phyloP scores from a whole-genome alignment of 768 basidiomycete genomes.

The Auriscalpium orientale region DNA sequence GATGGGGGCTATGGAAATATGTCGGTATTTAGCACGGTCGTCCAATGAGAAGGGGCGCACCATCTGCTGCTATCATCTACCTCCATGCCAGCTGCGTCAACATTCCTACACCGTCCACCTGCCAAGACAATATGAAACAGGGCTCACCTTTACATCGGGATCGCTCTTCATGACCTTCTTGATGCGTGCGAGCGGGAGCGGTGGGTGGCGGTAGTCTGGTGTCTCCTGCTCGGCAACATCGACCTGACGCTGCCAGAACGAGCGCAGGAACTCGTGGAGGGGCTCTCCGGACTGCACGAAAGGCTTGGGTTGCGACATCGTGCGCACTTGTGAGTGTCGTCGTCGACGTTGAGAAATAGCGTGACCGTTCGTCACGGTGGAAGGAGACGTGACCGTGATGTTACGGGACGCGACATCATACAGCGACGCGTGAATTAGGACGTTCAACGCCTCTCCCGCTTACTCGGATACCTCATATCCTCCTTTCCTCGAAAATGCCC shows the following conservation, averaged over 20 bases:
- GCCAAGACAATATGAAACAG: neutral
- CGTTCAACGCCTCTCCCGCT: neutral
- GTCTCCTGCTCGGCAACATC: slow-evolving; percentile 83
- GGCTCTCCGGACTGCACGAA: slow-evolving; percentile 80
- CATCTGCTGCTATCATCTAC: slow-evolving; percentile 98
- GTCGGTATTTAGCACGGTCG: neutral
- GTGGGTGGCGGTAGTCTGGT: slow-evolving; percentile 81
- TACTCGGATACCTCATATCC: neutral
- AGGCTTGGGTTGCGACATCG: slow-evolving; percentile 29
- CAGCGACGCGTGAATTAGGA: neutral
- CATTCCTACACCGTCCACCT: neutral
- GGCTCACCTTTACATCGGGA: slow-evolving; percentile 85
- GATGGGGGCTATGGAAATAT: slow-evolving; percentile 61
- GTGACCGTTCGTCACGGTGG: neutral
- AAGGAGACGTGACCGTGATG: neutral
- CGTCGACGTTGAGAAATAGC: neutral
- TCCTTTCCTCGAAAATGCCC: neutral
- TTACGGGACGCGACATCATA: neutral
- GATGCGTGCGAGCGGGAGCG: slow-evolving; percentile 88
- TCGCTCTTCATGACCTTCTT: slow-evolving; percentile 99
- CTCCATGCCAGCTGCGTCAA: neutral
- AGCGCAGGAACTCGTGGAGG: slow-evolving; percentile 77
- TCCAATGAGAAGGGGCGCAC: slow-evolving; percentile 30
- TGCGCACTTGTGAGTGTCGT: neutral
- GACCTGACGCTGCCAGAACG: slow-evolving; percentile 88